Base-by-base conservation (phyloP, 148 eudicot species). In the Vaccinium vitisidaea region DNA sequence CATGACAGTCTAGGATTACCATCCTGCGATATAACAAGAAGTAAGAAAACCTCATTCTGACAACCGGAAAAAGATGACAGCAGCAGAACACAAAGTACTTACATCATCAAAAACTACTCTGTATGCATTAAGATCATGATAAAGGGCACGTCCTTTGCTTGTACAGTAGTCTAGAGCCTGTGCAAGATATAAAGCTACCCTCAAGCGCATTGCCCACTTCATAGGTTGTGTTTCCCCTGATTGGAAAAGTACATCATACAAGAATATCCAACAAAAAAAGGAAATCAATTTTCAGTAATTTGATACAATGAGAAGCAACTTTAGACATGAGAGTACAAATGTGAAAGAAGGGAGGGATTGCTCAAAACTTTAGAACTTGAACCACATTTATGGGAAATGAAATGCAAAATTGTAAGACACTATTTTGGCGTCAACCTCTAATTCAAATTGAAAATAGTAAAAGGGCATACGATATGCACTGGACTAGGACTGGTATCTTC, bases 71-170 rank as follows among this genome's bases (percentile, higher is more conserved):
- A 70, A 21, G 71, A 73, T 49, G 76, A 65, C 13, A 83, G 48
- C 50, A 27, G 50, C 15, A 15, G 12, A 75, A 15, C 75, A 56
- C 43, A 73, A 56, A 50, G 70, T 43, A 83, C 91, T 90, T 89
- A 94, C 99, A 85, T 93, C 94, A 91, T 96, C 99, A 88, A 96
- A 95, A 82, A 94, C 90, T 83, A 95, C 86, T 91, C 99, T 93
- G 84, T 96, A 96, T 65, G 98, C 99, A 92, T 96, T 94, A 30
- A 96, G 95, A 91, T 96, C 98, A 89, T 96, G 98, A 87, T 94
- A 96, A 84, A 96, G 95, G 39, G 93, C 94, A 63, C 99, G 98
- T 49, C 98, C 97, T 81, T 92, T 92, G 86, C 80, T 94, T 16
- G 96, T 96, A 88, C 98, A 96, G 82, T 96, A 96, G 77, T 96